Conservation (phyloP, 2,329 filamentous ascomycete species). For the Chaetomium strumarium region DNA sequence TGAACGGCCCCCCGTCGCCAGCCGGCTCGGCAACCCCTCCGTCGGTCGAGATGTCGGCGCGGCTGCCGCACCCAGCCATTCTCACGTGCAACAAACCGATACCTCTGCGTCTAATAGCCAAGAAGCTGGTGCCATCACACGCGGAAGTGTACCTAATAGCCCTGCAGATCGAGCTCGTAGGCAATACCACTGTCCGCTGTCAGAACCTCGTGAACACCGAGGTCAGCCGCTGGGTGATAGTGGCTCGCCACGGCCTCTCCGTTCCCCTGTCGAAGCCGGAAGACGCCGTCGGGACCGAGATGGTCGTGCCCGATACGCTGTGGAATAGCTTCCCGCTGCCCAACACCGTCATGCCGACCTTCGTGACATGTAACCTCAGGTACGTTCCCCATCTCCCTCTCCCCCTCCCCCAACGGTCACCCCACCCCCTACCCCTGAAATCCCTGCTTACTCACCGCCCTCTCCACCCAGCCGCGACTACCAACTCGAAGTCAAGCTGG, state of each 20-base stretch:
- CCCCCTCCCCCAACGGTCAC: background rate
- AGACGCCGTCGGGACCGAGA: conserved; percentile 58
- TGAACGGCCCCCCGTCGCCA: conserved; percentile 16
- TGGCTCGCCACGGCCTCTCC: conserved; percentile 64
- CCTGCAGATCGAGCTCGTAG: conserved; percentile 75
- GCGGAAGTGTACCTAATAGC: conserved; percentile 71
- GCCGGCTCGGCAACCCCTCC: conserved; percentile 44
- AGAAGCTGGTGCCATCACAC: conserved; percentile 62
- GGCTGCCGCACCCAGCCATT: conserved; percentile 80
- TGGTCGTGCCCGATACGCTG: conserved; percentile 60
- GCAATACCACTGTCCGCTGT: conserved; percentile 71
- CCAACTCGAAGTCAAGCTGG: conserved; percentile 75
- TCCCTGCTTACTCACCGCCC: background rate
- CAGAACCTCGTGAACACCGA: conserved; percentile 69
- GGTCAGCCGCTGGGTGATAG: conserved; percentile 67
- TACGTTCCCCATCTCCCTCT: too few relatives aligned
- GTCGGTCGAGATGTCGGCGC: conserved; percentile 68
- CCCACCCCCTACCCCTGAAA: background rate
- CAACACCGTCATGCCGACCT: conserved; percentile 80
- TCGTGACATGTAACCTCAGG: conserved; percentile 81
- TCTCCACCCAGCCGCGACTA: conserved; percentile 61
- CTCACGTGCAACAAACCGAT: conserved; percentile 84
- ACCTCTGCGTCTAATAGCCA: conserved; percentile 73
- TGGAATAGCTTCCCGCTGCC: conserved; percentile 72
- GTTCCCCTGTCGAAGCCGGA: conserved; percentile 60